Evolutionary conservation across 2,329 filamentous ascomycete genomes (phyloP), one percentile per base, ranked within the genome.

Genomic region (Gremmenia infestans): DNA sequence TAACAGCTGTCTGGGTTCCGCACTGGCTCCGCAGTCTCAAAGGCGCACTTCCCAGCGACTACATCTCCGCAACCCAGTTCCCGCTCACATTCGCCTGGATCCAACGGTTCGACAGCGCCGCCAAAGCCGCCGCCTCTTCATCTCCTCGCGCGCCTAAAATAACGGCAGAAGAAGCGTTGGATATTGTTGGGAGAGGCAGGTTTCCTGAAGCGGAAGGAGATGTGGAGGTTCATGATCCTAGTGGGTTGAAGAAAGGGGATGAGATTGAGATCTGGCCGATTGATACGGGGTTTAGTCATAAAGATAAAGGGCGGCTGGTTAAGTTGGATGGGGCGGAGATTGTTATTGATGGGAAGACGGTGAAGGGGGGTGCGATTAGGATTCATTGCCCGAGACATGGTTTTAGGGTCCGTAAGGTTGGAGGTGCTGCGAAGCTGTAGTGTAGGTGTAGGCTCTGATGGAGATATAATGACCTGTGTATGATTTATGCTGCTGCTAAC

Each of bases 81-180:
- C 87, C 86, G 0, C 78, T 73, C 55, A 79, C 83, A 0, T 86
- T 81, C 66, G 78, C 79, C 1, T 90, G 85, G 84, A 76, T 88
- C 17, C 68, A 72, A 45, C 76, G 86, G n/a, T 89, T 89, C 70
- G 71, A 78, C 52, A 67, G 65, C 15, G 75, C 74, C 2, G 66
- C 83, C 1, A 70, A 73, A 5, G 68, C 69, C 6, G 78, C 78
- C 1, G 19, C 19, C 19, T 22, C 19, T 22, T 76, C 72, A 53
- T 66, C 65, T 36, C 63, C 67, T 49, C 66, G 61, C 2, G 73
- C 75, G 61, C 73, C 75, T 50, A 67, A 67, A 37, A 59, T 87
- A 35, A 72, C 75, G 6, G 84, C 85, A 4, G 74, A 75, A 43
- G 77, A 83, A 62, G 83, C 83, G 2, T 74, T 77, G 25, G 65